Percentiles rank a stretch among this genome's conserved stretches.
Conservation (phyloP, 306 rosid species). For the Pyrus pyrifolia region DNA sequence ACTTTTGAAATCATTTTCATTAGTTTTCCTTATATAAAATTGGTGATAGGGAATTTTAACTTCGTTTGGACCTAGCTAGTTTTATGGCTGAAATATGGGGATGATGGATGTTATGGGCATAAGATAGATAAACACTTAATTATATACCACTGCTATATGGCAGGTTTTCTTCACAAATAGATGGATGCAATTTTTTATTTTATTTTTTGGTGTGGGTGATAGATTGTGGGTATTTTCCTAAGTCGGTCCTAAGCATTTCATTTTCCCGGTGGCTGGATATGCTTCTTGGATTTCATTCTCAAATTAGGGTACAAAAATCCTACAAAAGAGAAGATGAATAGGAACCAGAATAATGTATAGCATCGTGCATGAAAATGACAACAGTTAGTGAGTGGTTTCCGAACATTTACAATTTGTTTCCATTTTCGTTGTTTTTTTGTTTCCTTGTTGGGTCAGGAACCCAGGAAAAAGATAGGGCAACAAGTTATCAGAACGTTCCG, state of each 20-base stretch:
- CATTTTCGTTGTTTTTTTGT: background rate
- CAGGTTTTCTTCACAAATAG: too few relatives aligned
- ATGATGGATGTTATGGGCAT: too few relatives aligned
- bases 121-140: too few relatives aligned
- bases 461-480: background rate
- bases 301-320: background rate
- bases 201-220: background rate
- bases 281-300: background rate
- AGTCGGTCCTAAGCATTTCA: background rate
- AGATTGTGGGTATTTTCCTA: background rate
- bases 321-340: background rate
- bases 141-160: accelerated
- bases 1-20: too few relatives aligned
- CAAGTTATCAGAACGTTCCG: background rate
- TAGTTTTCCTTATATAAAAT: too few relatives aligned
- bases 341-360: background rate
- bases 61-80: background rate
- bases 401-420: background rate
- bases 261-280: background rate
- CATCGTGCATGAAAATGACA: background rate
- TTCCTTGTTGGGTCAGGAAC: background rate
- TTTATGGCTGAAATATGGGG: background rate
- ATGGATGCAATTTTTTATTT: background rate
- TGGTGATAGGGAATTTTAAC: background rate
- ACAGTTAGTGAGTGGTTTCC: background rate